Conservation (phyloP, 148 eudicot species). For the Chenopodium suecicum region DNA sequence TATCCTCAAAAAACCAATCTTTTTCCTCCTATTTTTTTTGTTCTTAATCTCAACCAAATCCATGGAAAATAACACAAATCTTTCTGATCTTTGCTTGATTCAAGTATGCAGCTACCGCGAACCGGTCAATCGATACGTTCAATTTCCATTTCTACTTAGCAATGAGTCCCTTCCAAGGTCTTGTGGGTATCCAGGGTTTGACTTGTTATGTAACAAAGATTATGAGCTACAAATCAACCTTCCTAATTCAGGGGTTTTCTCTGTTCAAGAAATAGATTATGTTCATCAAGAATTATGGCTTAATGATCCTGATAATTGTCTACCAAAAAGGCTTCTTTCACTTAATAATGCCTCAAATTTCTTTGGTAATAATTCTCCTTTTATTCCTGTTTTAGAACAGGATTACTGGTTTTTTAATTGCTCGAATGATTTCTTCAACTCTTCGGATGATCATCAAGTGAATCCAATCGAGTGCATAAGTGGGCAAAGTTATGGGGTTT, state of each 20-base stretch:
- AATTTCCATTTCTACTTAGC: slow-evolving; percentile 22
- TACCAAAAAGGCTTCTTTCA: slow-evolving; percentile 26
- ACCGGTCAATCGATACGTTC: slow-evolving; percentile 14
- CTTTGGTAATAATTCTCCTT: slow-evolving; percentile 7
- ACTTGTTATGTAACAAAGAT: slow-evolving; percentile 23
- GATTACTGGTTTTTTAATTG: slow-evolving; percentile 35
- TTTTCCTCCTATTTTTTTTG: not conserved
- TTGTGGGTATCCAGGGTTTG: slow-evolving; percentile 34
- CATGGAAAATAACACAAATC: not conserved
- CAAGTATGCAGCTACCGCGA: slow-evolving; percentile 29
- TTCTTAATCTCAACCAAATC: not conserved
- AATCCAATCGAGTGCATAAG: slow-evolving; percentile 48
- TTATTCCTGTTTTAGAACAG: slow-evolving; percentile 11
- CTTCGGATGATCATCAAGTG: not conserved
- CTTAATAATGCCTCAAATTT: slow-evolving; percentile 6
- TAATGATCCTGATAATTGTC: slow-evolving; percentile 33
- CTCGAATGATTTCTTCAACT: slow-evolving; percentile 12
- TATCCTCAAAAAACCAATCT: not conserved
- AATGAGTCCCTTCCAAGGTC: slow-evolving; percentile 23
- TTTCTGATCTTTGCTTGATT: not conserved
- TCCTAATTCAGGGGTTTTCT: slow-evolving; percentile 28
- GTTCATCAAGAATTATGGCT: slow-evolving; percentile 24
- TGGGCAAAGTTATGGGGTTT: slow-evolving; percentile 31
- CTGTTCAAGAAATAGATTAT: slow-evolving; percentile 29
- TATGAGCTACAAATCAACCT: slow-evolving; percentile 16